Conservation (phyloP, 106 monocot species). For the Dioscorea dumetorum region DNA sequence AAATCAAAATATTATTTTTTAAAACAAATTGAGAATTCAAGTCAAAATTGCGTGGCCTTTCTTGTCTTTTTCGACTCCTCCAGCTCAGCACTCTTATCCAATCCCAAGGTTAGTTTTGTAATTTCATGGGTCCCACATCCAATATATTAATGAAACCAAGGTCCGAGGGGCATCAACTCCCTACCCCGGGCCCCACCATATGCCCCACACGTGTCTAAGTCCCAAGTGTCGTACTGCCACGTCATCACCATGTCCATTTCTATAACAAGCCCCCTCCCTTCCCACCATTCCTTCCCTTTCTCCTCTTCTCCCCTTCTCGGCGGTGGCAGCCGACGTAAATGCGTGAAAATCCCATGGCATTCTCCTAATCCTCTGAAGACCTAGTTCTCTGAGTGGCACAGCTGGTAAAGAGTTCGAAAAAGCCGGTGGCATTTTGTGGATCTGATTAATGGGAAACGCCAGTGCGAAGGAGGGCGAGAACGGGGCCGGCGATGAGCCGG, state of each 20-base stretch:
- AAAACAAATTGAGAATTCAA: no score
- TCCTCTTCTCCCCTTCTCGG: background rate
- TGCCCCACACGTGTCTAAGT: background rate
- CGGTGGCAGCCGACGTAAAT: background rate
- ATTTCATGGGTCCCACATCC: background rate
- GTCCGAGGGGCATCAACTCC: background rate
- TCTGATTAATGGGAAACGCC: constrained; percentile 37
- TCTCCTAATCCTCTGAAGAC: background rate
- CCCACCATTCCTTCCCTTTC: background rate
- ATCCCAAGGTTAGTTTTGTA: background rate
- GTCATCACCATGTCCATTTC: background rate
- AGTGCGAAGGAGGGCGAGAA: constrained; percentile 39
- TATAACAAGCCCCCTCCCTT: background rate
- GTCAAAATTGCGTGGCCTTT: no score
- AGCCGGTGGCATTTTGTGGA: background rate
- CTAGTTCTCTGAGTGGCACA: background rate
- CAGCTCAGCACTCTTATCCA: background rate
- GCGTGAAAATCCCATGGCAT: background rate
- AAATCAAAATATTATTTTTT: no score
- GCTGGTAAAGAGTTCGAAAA: background rate
- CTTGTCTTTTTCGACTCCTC: no score
- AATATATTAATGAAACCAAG: background rate
- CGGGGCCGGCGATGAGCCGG: constrained; percentile 24
- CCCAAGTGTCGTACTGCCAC: background rate
- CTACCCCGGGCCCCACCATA: background rate